These are phyloP conservation scores for Ammopiptanthus mongolicus DNA, from an alignment of 306 rosid species.

Conservation along the genomic window DNA sequence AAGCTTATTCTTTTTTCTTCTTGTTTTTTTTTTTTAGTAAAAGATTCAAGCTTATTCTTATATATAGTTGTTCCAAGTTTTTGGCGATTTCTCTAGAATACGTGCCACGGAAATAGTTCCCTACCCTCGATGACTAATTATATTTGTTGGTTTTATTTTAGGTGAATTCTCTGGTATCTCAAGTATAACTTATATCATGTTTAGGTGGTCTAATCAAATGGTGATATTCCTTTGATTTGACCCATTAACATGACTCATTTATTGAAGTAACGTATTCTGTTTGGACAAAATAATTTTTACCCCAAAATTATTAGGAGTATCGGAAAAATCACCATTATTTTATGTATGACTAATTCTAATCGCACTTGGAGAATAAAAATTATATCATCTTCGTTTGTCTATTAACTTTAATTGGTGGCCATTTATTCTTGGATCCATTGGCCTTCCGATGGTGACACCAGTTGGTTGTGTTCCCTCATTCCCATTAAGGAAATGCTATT, in stretches of 20 bases:
- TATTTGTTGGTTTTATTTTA: not conserved
- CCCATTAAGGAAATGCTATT: not conserved
- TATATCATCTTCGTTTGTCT: not conserved
- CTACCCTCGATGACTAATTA: not conserved
- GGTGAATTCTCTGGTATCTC: too few relatives aligned
- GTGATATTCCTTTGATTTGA: too few relatives aligned
- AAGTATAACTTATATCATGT: too few relatives aligned
- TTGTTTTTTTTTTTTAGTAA: too few relatives aligned
- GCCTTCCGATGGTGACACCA: not conserved
- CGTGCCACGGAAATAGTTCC: constrained; percentile 2
- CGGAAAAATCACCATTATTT: too few relatives aligned
- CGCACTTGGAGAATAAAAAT: not conserved
- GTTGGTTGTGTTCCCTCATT: not conserved
- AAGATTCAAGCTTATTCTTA: not conserved
- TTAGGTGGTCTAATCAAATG: too few relatives aligned
- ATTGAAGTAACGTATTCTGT: too few relatives aligned
- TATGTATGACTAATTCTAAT: not conserved
- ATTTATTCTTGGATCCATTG: not conserved
- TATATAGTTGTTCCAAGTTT: not conserved
- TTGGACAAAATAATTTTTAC: too few relatives aligned
- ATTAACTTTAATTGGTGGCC: not conserved
- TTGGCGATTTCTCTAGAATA: not conserved
- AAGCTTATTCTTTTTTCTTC: not conserved
- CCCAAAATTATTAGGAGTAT: too few relatives aligned
- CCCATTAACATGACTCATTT: too few relatives aligned